Conservation (phyloP, 495 filamentous ascomycete species). For the Ramalina intermedia region DNA sequence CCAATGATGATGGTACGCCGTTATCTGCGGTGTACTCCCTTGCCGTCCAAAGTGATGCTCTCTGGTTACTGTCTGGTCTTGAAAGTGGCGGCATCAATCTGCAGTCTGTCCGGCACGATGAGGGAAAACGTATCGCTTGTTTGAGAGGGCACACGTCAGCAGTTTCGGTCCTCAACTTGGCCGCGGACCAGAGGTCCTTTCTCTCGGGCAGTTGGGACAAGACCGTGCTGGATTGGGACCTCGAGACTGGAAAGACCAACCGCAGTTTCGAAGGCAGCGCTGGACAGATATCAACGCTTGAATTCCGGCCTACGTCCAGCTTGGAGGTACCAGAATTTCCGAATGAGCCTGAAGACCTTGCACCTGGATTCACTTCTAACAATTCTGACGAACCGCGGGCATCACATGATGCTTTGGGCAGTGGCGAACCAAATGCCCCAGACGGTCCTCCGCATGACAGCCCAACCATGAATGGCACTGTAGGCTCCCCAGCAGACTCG, state of each 20-base stretch:
- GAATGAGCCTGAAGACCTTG: slow-evolving; percentile 37
- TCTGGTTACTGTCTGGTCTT: slow-evolving; percentile 82
- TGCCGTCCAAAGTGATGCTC: slow-evolving; percentile 72
- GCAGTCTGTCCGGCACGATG: slow-evolving; percentile 87
- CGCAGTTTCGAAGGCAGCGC: slow-evolving; percentile 62
- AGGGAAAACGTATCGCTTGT: slow-evolving; percentile 72
- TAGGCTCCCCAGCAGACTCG: slow-evolving; percentile 56
- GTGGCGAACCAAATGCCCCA: slow-evolving; percentile 23
- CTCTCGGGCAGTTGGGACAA: slow-evolving; percentile 97
- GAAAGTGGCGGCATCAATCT: slow-evolving; percentile 89
- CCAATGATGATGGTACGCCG: slow-evolving; percentile 33
- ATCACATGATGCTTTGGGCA: slow-evolving; percentile 35
- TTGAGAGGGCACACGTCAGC: slow-evolving; percentile 80
- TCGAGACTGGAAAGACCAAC: slow-evolving; percentile 70
- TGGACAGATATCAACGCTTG: slow-evolving; percentile 76
- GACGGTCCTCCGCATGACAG: slow-evolving; percentile 21
- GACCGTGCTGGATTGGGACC: slow-evolving; percentile 82
- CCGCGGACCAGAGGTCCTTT: slow-evolving; percentile 72
- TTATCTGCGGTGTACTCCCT: slow-evolving; percentile 87
- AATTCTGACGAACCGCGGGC: slow-evolving; percentile 32
- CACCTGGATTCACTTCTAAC: slow-evolving; percentile 56
- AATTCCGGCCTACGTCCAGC: slow-evolving; percentile 65
- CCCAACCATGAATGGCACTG: slow-evolving; percentile 15
- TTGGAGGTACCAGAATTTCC: slow-evolving; percentile 62
- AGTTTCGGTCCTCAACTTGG: slow-evolving; percentile 73